Percentiles rank a stretch among this genome's conserved stretches.
Conservation (phyloP, 2,329 filamentous ascomycete genomes). For the Sporothrix schenckii region DNA sequence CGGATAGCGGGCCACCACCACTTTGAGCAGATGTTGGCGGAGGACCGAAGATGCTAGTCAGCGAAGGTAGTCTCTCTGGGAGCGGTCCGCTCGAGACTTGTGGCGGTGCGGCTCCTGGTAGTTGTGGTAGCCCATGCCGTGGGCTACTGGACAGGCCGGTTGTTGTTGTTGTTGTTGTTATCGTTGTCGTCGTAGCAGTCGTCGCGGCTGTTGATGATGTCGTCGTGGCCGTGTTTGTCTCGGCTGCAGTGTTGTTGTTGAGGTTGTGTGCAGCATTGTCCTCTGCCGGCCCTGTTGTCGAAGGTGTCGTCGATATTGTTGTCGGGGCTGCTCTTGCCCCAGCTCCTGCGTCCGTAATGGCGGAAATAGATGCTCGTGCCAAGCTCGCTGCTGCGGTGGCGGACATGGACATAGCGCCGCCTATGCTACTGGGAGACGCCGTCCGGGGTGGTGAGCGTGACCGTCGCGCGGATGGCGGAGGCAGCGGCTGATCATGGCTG, state of each 20-base stretch:
- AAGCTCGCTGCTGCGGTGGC: conserved; percentile 33
- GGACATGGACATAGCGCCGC: conserved; percentile 50
- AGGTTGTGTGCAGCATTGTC: background rate
- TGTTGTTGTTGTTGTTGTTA: background rate
- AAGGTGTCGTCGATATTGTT: background rate
- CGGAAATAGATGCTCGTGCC: conserved; percentile 14
- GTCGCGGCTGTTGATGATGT: conserved; percentile 20
- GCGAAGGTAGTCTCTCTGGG: conserved; percentile 57
- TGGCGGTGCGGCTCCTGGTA: conserved; percentile 36
- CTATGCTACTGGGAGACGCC: conserved; percentile 42
- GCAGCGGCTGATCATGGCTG: conserved; percentile 55
- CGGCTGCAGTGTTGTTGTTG: background rate
- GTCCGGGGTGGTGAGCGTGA: conserved; percentile 21
- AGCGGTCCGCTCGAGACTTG: conserved; percentile 31
- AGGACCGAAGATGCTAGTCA: conserved; percentile 61
- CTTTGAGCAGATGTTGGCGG: conserved; percentile 44
- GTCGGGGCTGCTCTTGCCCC: background rate
- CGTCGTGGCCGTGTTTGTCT: background rate
- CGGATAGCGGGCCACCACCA: conserved; percentile 40
- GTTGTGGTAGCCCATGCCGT: conserved; percentile 34
- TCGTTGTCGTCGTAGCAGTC: conserved; percentile 18
- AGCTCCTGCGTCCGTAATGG: background rate
- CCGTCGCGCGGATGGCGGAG: conserved; percentile 32
- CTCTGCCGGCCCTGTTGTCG: background rate
- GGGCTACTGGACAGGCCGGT: conserved; percentile 21